Base-by-base conservation (phyloP, 306 rosid genomes). In the Carpinus fangiana region DNA sequence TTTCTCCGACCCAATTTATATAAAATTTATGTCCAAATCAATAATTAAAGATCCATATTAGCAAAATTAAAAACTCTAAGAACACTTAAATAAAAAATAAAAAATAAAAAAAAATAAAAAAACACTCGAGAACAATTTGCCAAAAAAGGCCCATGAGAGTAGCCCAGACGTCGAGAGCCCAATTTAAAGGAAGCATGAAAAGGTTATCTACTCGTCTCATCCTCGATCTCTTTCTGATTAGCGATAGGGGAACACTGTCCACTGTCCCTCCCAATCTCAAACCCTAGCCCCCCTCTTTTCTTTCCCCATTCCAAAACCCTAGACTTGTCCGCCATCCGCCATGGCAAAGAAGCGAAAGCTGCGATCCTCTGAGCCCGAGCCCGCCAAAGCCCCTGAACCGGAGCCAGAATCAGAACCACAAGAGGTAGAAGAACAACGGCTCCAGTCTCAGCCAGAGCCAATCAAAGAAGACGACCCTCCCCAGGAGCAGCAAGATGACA, bases 331-430 rank as follows among this genome's bases (percentile, higher is more conserved):
- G 78, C 88, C 90, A 73, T 75, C 71, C 69, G 78, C 88, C 90
- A 90, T 90, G 94, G 90, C 88, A n/a, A 90, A 88, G 82, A 90
- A 90, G 82, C 88, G 94, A 84, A 90, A 90, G 94, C 68, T 84
- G 71, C 88, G 89, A 79, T 70, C 94, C 43, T 78, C 93, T 6
- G 91, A 87, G 46, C 81, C 90, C 14, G 90, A 84, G 13, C 59
- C 88, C 11, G 1, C 87, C 83, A 80, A 87, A 21, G 81, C 65
- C 3, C 28, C 78, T 18, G 89, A 85, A 31, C 78, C 85, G 0
- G 46, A 73, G 43, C 64, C 65, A 12, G 11, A 36, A 12, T 60
- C 73, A 2, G 69, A 60, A 20, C 77, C 64, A n/a, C 84, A 62
- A 14, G 75, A 43, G 0, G 81, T 78, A 77, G 83, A 78, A 0